Base-by-base conservation (phyloP, 2,329 filamentous ascomycete species). In the Xylaria sp. region DNA sequence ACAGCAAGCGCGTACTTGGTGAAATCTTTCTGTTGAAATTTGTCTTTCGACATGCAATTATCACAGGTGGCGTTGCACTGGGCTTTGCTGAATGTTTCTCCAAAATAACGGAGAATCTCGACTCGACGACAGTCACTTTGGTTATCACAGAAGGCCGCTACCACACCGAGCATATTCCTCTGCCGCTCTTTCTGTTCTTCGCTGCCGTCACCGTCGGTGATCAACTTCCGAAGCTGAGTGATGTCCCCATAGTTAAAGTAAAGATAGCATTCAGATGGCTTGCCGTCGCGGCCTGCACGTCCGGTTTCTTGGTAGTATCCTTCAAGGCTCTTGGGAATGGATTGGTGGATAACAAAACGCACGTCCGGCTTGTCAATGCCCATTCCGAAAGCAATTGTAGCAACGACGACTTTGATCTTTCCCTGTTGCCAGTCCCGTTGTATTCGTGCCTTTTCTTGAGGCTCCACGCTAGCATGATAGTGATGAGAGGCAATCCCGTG, bases 261-360 rank as follows among this genome's bases (percentile, higher is more conserved):
- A 15, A 99, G 86, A 78, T 94, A 96, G 81, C 96, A 99, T 66
- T 92, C 90, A 6, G 96, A 97, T 23, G 86, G 87, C 73, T 93
- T 89, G 9, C 95, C 95, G 79, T 99, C 96, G 78, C 96, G 89
- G 6, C 96, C 96, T 67, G 97, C 96, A 74, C 96, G 92, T 1
- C 96, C 96, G 53, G 96, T 99, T 80, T 99, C 96, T 78, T 99
- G 96, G 77, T 99, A 99, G 79, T 99, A 99, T 0, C 96, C 96
- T 81, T 99, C 96, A 63, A 99, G 83, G 75, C 93, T 97, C 80
- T 99, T 98, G 1, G 96, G 96, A 6, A 99, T 85, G 51, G 90
- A 92, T 75, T 97, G 91, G 77, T 99, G 97, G 48, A 99, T 93
- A 40, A 99, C 96, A 78, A 97, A 99, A 33, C 96, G 92, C 57